These are phyloP conservation scores for Phytopythium oedochilum DNA, from an alignment of 352 stramenopile genomes.

Conservation along the genomic window DNA sequence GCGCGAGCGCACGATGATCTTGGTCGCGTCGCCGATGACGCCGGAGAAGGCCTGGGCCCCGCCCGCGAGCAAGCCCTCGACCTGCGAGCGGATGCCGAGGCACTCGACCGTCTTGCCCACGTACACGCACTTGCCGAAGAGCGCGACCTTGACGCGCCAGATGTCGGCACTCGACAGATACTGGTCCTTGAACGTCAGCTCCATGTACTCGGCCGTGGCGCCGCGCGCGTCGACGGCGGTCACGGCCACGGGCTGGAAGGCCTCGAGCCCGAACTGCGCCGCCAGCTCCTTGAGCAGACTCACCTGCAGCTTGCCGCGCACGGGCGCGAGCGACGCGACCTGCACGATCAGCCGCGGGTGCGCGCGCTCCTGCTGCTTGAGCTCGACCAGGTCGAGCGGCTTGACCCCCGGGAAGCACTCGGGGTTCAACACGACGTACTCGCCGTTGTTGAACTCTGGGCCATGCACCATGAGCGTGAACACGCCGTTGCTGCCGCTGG, in stretches of 20 bases:
- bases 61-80: slow-evolving; percentile 87
- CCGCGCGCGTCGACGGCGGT: slow-evolving; percentile 51
- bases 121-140: slow-evolving; percentile 74
- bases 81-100: slow-evolving; percentile 82
- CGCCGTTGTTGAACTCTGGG: slow-evolving; percentile 56
- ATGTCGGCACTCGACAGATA: slow-evolving; percentile 90
- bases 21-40: slow-evolving; percentile 94
- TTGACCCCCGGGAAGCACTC: slow-evolving; percentile 62
- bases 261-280: slow-evolving; percentile 65
- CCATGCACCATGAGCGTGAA: slow-evolving; percentile 71
- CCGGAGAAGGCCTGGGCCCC: slow-evolving; percentile 79
- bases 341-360: slow-evolving; percentile 65
- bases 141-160: slow-evolving; percentile 84
- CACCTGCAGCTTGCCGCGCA: slow-evolving; percentile 71
- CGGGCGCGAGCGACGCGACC: slow-evolving; percentile 52
- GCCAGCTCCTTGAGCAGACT: slow-evolving; percentile 75
- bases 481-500: slow-evolving; percentile 26
- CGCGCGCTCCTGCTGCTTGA: slow-evolving; percentile 44
- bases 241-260: slow-evolving; percentile 50
- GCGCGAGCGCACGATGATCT: slow-evolving; percentile 94
- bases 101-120: slow-evolving; percentile 63
- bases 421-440: slow-evolving; percentile 73
- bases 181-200: slow-evolving; percentile 89
- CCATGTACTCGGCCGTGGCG: slow-evolving; percentile 77
- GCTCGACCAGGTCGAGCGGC: slow-evolving; percentile 55